Percentiles rank a stretch among this genome's conserved stretches.
phyloP scores from a whole-genome alignment of 768 basidiomycete species.

The Phylloporus rhodoxanthus region DNA sequence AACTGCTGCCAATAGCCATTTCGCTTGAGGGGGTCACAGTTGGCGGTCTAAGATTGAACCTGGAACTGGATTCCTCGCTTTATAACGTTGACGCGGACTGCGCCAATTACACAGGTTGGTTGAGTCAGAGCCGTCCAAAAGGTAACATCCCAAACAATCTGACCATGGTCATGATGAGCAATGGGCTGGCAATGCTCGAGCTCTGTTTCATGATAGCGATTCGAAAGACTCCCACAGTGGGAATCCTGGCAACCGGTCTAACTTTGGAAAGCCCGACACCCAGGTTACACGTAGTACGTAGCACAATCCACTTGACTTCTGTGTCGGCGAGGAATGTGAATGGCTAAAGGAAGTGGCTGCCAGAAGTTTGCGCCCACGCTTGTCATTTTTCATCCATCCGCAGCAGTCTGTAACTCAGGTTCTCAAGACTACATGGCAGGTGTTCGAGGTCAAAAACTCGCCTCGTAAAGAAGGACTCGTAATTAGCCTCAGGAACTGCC shows the following conservation, averaged over 20 bases:
- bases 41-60: background rate
- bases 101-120: background rate
- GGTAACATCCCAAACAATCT: background rate
- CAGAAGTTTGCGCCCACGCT: too few relatives aligned
- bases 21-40: background rate
- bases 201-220: too few relatives aligned
- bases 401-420: background rate
- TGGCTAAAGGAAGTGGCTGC: too few relatives aligned
- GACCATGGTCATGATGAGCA: background rate
- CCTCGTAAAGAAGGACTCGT: too few relatives aligned
- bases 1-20: constrained; percentile 7
- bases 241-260: too few relatives aligned
- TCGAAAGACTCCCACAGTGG: too few relatives aligned
- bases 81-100: background rate
- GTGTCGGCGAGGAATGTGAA: too few relatives aligned
- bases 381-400: background rate
- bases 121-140: background rate
- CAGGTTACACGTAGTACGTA: too few relatives aligned
- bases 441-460: too few relatives aligned
- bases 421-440: background rate
- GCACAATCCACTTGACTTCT: too few relatives aligned
- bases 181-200: background rate
- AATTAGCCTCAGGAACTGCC: background rate
- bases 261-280: too few relatives aligned
- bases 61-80: background rate